These are phyloP conservation scores for Athelia sp. DNA, from an alignment of 1,284 basidiomycete genomes.

Conservation along the genomic window DNA sequence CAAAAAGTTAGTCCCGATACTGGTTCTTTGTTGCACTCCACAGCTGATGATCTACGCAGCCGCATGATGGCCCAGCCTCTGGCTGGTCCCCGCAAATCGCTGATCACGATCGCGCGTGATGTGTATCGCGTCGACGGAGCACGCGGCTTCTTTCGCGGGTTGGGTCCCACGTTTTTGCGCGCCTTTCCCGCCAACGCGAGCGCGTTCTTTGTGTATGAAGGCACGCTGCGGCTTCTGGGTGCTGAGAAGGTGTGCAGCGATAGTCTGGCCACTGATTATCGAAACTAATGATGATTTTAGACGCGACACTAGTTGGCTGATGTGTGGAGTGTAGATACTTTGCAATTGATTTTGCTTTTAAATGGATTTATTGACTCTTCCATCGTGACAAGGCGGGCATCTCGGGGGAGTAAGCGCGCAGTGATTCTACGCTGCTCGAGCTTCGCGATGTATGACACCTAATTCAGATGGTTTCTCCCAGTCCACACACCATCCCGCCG, in stretches of 20 bases:
- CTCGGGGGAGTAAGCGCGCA: no score
- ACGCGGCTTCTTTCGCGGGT: constrained; percentile 58
- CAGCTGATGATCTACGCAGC: constrained; percentile 24
- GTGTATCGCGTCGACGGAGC: constrained; percentile 48
- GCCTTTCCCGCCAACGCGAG: constrained; percentile 73
- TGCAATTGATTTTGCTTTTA: not conserved
- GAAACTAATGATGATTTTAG: no score
- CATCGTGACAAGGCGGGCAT: no score
- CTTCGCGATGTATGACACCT: no score
- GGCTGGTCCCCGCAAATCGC: constrained; percentile 34
- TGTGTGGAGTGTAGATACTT: no score
- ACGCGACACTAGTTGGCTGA: no score
- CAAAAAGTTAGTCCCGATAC: constrained; percentile 53
- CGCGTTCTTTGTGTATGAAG: constrained; percentile 70
- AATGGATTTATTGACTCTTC: not conserved
- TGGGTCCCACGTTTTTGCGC: constrained; percentile 56
- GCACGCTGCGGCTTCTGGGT: constrained; percentile 54
- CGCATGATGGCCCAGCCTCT: constrained; percentile 57
- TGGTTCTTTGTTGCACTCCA: constrained; percentile 6
- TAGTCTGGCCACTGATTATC: no score
- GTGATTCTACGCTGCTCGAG: no score
- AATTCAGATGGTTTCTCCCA: no score
- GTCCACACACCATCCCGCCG: no score
- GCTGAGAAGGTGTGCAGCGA: constrained; percentile 56
- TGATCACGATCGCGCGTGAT: constrained; percentile 38